Conservation (phyloP, 768 basidiomycete species). For the Xerocomellus intermedius region DNA sequence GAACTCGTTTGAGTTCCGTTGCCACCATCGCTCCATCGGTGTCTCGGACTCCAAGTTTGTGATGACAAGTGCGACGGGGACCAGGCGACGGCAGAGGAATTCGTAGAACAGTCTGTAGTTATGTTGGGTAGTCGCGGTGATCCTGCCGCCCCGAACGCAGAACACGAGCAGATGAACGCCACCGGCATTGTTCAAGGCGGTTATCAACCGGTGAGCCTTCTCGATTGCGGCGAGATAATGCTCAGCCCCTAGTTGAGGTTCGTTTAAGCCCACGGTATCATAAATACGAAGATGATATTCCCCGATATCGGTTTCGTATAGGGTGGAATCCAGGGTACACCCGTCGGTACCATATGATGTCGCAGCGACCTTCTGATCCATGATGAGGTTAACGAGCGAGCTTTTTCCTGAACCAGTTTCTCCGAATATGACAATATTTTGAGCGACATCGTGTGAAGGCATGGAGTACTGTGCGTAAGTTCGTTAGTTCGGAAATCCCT, state of each 20-base stretch:
- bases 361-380: conserved; percentile 27
- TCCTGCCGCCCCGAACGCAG: conserved; percentile 37
- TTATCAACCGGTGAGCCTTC: conserved; percentile 32
- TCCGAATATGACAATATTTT: conserved; percentile 33
- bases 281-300: conserved; percentile 23
- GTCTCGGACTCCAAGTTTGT: conserved; percentile 39
- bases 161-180: conserved; percentile 41
- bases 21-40: conserved; percentile 36
- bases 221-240: conserved; percentile 26
- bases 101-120: conserved; percentile 40
- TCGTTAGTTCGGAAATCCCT: conserved; percentile 3
- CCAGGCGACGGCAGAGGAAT: conserved; percentile 37
- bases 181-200: conserved; percentile 23
- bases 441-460: conserved; percentile 10
- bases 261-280: conserved; percentile 35
- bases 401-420: conserved; percentile 41
- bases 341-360: conserved; percentile 35
- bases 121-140: conserved; percentile 33
- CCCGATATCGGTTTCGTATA: conserved; percentile 19
- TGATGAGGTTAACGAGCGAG: conserved; percentile 43
- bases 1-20: conserved; percentile 28
- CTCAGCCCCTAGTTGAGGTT: conserved; percentile 23
- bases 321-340: conserved; percentile 35
- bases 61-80: conserved; percentile 40
- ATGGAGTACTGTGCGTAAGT: conserved; percentile 10